Base-by-base conservation (phyloP, 2,329 filamentous ascomycete genomes). In the Albophoma yamanashiensis region DNA sequence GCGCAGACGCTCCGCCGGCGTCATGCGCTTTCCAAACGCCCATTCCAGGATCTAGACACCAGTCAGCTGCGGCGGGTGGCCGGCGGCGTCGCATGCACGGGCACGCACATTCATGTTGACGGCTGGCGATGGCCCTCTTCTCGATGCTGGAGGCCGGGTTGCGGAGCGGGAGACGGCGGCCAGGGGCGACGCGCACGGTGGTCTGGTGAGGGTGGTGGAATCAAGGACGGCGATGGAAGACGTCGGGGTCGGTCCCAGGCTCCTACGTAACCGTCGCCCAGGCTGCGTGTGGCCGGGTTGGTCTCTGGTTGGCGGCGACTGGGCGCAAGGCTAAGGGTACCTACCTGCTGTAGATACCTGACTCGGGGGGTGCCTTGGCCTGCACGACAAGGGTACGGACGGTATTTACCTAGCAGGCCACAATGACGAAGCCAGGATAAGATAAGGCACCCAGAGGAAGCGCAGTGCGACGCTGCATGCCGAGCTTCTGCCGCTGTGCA, bases 11-110 rank as follows among this genome's bases (percentile, higher is more conserved):
- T 94, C 89, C 31, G 92, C 91, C 4, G 94, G 93, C 81, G 94
- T 99, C 85, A 97, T 95, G 76, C 94, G 94, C 84, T 97, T 97
- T 67, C 94, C 94, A 72, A 99, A 99, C 45, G 93, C 93, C 92
- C 94, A 99, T 84, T 99, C 94, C 63, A 99, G 84, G 72, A 97
- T 91, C 91, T 97, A 68, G 53, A 65, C 64, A 65, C 62, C 64
- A 61, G 61, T 66, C 63, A 64, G 60, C 42, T 34, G 60, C 39
- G 42, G 59, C 39, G 58, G 59, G 27, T 60, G 31, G 5, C 1
- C n/a, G 60, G 59, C 55, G 57, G 61, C 50, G 60, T 59, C 47
- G 56, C 56, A 57, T 53, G 45, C 63, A 42, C 15, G 62, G 27
- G 22, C 39, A 69, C 79, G 62, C 68, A 85, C 84, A 74, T 87